phyloP scores from a whole-genome alignment of 129 eudicot genomes.

The Flaveria ramosissima region DNA sequence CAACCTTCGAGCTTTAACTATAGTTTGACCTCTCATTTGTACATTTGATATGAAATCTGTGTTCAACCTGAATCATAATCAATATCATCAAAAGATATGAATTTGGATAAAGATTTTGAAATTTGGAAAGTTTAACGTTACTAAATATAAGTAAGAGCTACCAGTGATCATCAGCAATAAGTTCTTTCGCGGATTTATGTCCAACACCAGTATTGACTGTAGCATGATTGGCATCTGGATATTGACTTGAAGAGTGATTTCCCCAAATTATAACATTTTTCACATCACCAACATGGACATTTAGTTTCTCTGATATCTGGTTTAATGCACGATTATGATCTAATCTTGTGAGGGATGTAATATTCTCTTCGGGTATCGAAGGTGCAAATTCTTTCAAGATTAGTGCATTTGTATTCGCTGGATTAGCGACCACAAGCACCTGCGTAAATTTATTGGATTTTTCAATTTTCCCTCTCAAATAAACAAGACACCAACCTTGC shows the following conservation, averaged over 20 bases:
- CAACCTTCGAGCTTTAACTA: constrained; percentile 71
- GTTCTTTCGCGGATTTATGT: constrained; percentile 65
- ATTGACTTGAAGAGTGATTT: constrained; percentile 76
- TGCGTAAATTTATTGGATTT: not conserved
- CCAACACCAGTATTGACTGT: constrained; percentile 62
- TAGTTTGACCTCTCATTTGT: constrained; percentile 86
- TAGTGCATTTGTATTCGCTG: constrained; percentile 18
- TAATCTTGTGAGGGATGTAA: constrained; percentile 78
- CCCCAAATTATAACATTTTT: constrained; percentile 96
- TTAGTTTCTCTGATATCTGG: constrained; percentile 70
- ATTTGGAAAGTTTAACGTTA: not conserved
- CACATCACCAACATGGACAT: constrained; percentile 72
- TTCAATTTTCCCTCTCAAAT: not conserved
- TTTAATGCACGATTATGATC: constrained; percentile 93
- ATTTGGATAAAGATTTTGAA: not conserved
- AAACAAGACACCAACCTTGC: not conserved
- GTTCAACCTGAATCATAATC: constrained; percentile 58
- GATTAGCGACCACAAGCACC: constrained; percentile 16
- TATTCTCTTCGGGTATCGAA: constrained; percentile 84
- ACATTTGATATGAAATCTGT: constrained; percentile 70
- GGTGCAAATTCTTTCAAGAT: constrained; percentile 76
- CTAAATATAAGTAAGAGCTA: constrained; percentile 22
- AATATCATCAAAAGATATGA: constrained; percentile 6
- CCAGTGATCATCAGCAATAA: constrained; percentile 75
- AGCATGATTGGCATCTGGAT: constrained; percentile 95